Evolutionary conservation across 2,329 filamentous ascomycete species (phyloP).

Genomic region (Exophiala calicioides): DNA sequence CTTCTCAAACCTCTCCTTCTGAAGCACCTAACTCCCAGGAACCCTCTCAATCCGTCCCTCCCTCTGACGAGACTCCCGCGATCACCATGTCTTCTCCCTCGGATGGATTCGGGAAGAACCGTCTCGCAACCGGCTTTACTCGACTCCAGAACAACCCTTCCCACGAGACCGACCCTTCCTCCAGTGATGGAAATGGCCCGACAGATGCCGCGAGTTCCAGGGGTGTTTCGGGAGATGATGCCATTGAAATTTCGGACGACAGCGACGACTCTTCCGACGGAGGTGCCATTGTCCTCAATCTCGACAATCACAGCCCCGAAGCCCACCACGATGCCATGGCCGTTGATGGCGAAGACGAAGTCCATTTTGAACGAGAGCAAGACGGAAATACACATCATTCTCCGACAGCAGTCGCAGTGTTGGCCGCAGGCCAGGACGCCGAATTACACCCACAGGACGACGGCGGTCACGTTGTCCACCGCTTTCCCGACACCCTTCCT

Average conservation of each 20-base stretch:
- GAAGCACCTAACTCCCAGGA: background rate
- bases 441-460: slow-evolving; percentile 18
- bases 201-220: background rate
- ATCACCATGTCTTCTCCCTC: background rate
- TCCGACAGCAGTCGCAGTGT: slow-evolving; percentile 4
- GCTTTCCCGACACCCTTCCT: background rate
- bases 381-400: slow-evolving; percentile 4
- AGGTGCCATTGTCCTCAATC: slow-evolving; percentile 46
- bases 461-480: slow-evolving; percentile 2
- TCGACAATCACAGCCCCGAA: slow-evolving; percentile 32
- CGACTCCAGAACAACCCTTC: slow-evolving; percentile 13
- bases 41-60: background rate
- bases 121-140: slow-evolving; percentile 27
- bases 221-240: slow-evolving; percentile 18
- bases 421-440: slow-evolving; percentile 9
- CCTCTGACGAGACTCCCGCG: background rate
- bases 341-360: slow-evolving; percentile 11
- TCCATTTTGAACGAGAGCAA: slow-evolving; percentile 5
- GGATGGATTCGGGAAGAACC: slow-evolving; percentile 27
- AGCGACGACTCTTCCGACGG: slow-evolving; percentile 35
- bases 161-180: background rate
- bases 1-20: background rate
- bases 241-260: slow-evolving; percentile 34
- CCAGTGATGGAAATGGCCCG: background rate
- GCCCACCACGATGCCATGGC: slow-evolving; percentile 16